Evolutionary conservation across 768 basidiomycete genomes (phyloP).

Genomic region (Pleurotus citrinopileatus): DNA sequence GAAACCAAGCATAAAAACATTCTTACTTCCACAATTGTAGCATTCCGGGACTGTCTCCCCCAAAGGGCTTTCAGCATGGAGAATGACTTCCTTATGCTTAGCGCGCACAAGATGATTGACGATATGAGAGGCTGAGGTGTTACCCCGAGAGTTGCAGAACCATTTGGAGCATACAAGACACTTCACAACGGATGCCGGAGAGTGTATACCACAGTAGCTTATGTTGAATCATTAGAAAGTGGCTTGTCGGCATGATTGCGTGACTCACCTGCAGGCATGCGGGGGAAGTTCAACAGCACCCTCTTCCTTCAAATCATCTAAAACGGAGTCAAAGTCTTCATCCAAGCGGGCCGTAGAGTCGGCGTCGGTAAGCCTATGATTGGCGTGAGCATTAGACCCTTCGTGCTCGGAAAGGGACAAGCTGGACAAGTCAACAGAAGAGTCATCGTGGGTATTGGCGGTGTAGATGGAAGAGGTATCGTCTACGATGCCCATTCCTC

Average conservation of each 20-base stretch:
- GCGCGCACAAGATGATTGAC: conserved; percentile 99
- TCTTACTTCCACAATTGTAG: conserved; percentile 99
- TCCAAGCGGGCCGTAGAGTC: conserved; percentile 41
- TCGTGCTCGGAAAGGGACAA: conserved; percentile 70
- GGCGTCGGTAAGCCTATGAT: conserved; percentile 18
- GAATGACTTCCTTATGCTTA: conserved; percentile 97
- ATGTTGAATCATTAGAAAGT: conserved; percentile 14
- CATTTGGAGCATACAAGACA: conserved; percentile 90
- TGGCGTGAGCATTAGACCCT: conserved; percentile 31
- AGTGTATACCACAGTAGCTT: conserved; percentile 98
- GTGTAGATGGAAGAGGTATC: conserved; percentile 83
- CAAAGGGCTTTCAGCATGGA: conserved; percentile 92
- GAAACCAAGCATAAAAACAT: conserved; percentile 99
- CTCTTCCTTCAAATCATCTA: conserved; percentile 89
- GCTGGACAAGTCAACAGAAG: conserved; percentile 62
- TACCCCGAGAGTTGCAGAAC: conserved; percentile 99
- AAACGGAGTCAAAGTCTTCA: conserved; percentile 86
- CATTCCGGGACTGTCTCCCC: conserved; percentile 99
- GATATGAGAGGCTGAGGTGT: conserved; percentile 97
- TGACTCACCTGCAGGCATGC: conserved; percentile 90
- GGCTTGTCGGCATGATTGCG: background rate
- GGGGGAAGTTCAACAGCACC: conserved; percentile 75
- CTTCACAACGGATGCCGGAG: conserved; percentile 95
- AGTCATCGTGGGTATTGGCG: conserved; percentile 59
- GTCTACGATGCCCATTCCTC: conserved; percentile 64